These are phyloP conservation scores for Scalesia atractyloides DNA, from an alignment of 129 eudicot species.

Conservation along the genomic window DNA sequence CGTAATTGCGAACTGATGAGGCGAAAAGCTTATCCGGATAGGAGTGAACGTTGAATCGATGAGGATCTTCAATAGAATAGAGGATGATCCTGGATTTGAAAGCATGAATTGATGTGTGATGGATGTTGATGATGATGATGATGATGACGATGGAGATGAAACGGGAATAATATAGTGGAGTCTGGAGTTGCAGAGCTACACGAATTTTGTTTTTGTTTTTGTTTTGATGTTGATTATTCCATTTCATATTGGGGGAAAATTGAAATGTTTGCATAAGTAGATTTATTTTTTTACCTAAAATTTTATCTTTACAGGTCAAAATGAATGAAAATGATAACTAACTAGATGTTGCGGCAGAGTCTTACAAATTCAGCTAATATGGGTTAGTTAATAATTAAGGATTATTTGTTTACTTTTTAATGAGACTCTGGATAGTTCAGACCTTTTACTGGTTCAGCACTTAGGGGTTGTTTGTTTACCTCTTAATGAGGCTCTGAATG, in stretches of 20 bases:
- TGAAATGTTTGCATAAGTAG: neutral
- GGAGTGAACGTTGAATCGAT: conserved; percentile 13
- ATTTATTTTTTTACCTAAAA: conserved; percentile 9
- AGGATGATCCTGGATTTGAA: conserved; percentile 26
- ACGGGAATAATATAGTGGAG: conserved; percentile 15
- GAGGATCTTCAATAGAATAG: conserved; percentile 19
- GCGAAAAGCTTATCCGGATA: neutral
- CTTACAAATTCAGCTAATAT: too few relatives aligned
- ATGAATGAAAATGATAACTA: neutral
- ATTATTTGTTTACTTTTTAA: too few relatives aligned
- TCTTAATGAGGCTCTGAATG: too few relatives aligned
- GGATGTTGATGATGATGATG: conserved; percentile 8
- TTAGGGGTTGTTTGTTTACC: too few relatives aligned
- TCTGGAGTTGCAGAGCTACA: conserved; percentile 39
- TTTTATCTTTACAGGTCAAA: neutral
- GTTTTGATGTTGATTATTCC: conserved; percentile 21
- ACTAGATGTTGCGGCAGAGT: too few relatives aligned
- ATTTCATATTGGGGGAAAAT: conserved; percentile 29
- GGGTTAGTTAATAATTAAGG: too few relatives aligned
- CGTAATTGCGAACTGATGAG: conserved; percentile 14
- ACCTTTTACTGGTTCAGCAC: too few relatives aligned
- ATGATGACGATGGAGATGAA: conserved; percentile 15
- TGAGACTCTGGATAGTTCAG: too few relatives aligned
- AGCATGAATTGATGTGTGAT: conserved; percentile 16
- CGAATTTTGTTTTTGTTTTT: conserved; percentile 18